Evolutionary conservation across 345 rosid species (phyloP), one percentile per base, ranked within the genome.

Genomic region (Cardiospermum halicacabum): DNA sequence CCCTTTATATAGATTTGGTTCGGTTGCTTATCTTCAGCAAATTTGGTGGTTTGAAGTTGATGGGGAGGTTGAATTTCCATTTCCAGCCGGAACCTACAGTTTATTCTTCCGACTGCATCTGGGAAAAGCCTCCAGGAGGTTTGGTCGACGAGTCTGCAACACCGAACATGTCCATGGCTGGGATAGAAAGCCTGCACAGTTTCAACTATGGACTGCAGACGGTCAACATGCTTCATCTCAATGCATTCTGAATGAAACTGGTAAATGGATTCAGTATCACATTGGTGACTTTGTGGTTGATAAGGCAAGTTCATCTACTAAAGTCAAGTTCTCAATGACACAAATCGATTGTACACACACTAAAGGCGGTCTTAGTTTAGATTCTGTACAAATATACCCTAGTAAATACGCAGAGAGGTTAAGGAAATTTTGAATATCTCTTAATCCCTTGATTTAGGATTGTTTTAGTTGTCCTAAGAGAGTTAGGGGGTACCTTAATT

Each of bases 291-390:
- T 95, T 50, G 77, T 74, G 3, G 96, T 89, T 0, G 74, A 66
- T 21, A 67, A 73, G 47, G 19, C 81, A 6, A 73, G 56, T 5
- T 2, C 57, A 0, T 32, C 80, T 0, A 84, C 78, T 1, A 86
- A 77, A 78, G 78, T 95, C 10, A 91, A 80, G 62, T 86, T 91
- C 78, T 87, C 97, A 0, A 79, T 89, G 90, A 95, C 86, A 28
- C 99, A 95, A 72, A 95, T 95, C 15, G 99, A 95, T 69, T 95
- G 99, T 75, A 95, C 99, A 0, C 99, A 95, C 74, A 91, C 96
- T 18, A 95, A 95, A 78, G 99, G 99, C 2, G 99, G 99, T 50
- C 79, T 95, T 0, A 89, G 93, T 73, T 43, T 95, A 69, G 97
- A 95, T 72, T 84, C 89, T 40, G 93, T 89, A 16, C 59, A 78